These are phyloP conservation scores for Boletus sp. DNA, from an alignment of 768 basidiomycete species.

Conservation along the genomic window DNA sequence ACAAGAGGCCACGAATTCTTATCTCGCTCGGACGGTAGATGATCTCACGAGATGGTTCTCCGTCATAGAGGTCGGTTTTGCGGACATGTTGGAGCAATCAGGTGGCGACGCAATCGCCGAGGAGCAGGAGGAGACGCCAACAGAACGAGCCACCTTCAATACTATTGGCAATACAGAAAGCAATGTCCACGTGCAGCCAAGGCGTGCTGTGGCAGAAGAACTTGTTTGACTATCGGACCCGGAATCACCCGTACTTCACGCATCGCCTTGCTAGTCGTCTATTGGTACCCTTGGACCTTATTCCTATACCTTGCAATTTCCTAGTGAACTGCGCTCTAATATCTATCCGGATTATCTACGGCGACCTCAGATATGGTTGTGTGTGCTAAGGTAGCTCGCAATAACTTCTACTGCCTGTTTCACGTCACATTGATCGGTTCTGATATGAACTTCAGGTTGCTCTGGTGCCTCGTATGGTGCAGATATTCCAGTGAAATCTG, in stretches of 20 bases:
- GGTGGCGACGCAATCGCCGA: conserved; percentile 58
- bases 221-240: conserved; percentile 12
- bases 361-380: conserved; percentile 51
- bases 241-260: neutral
- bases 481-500: conserved; percentile 97
- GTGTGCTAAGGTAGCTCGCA: conserved; percentile 69
- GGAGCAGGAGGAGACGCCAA: conserved; percentile 51
- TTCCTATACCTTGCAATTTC: conserved; percentile 12
- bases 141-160: conserved; percentile 19
- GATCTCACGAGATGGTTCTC: conserved; percentile 76
- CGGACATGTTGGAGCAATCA: conserved; percentile 57
- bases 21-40: conserved; percentile 72
- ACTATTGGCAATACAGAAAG: conserved; percentile 6
- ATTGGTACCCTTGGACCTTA: conserved; percentile 12
- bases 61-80: conserved; percentile 70
- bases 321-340: conserved; percentile 8
- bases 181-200: conserved; percentile 6
- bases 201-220: conserved; percentile 18
- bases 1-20: conserved; percentile 58
- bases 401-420: conserved; percentile 76
- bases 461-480: conserved; percentile 93
- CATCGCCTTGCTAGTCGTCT: conserved; percentile 18
- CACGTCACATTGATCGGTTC: conserved; percentile 79
- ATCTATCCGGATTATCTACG: conserved; percentile 20
- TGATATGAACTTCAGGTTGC: conserved; percentile 87